Conservation (phyloP, 2,329 filamentous ascomycete species). For the Colletotrichum falcatum region DNA sequence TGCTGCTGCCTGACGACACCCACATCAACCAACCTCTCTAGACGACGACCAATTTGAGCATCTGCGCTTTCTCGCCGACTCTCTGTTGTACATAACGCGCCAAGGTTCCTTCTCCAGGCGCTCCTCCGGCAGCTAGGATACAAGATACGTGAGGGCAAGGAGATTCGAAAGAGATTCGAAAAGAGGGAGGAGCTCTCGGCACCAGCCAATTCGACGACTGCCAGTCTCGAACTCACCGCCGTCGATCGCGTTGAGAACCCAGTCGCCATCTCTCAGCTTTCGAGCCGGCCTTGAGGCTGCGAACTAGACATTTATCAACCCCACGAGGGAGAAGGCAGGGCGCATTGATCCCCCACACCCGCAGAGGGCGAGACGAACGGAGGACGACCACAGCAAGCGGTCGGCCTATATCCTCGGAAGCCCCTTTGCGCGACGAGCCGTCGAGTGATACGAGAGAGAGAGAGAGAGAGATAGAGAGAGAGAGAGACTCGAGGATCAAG, state of each 20-base stretch:
- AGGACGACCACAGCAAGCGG: neutral
- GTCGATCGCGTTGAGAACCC: constrained; percentile 7
- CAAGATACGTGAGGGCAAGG: constrained; percentile 43
- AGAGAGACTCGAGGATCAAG: constrained; percentile 11
- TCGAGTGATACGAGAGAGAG: neutral
- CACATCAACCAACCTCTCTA: constrained; percentile 49
- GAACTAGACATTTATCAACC: neutral
- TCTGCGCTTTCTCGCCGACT: constrained; percentile 48
- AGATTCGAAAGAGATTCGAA: constrained; percentile 43
- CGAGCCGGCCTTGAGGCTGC: neutral
- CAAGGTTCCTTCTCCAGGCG: constrained; percentile 47
- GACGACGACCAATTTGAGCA: constrained; percentile 48
- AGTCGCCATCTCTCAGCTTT: neutral
- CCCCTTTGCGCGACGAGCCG: neutral
- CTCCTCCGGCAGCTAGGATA: constrained; percentile 47
- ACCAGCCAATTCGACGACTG: neutral
- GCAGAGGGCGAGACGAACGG: neutral
- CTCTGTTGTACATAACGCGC: constrained; percentile 54
- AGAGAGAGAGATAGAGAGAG: too few relatives aligned
- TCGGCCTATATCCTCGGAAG: neutral
- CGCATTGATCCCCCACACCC: neutral
- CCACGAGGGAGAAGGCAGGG: neutral
- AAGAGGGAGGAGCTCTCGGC: neutral
- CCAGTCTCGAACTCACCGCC: neutral
- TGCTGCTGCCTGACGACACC: constrained; percentile 56